Percentiles rank a stretch among this genome's conserved stretches.
These are phyloP conservation scores for California macrophylla DNA, from an alignment of 441 rosid genomes.

Conservation along the genomic window DNA sequence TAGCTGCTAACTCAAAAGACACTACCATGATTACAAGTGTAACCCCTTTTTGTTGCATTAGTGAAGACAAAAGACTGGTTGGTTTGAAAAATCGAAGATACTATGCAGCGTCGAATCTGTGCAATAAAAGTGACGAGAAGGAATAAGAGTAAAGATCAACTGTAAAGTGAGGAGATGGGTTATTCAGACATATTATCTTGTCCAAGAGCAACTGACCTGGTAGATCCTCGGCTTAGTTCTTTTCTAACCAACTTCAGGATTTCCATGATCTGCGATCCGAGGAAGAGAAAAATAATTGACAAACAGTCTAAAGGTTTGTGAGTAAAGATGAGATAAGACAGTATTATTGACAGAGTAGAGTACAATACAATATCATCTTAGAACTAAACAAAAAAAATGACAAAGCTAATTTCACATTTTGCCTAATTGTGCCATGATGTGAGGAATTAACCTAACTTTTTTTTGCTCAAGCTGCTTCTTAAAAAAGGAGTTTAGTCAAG, in stretches of 20 bases:
- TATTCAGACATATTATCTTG: not conserved
- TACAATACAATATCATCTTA: too few species aligned
- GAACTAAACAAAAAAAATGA: not conserved
- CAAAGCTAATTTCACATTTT: not conserved
- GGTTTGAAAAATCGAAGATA: not conserved
- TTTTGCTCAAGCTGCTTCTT: not conserved
- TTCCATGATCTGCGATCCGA: not conserved
- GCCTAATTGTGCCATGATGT: not conserved
- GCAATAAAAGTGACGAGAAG: not conserved
- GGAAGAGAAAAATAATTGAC: not conserved
- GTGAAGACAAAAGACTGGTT: not conserved
- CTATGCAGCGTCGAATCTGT: not conserved
- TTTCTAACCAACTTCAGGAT: not conserved
- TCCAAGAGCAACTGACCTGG: not conserved
- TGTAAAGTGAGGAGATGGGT: not conserved
- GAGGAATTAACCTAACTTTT: not conserved
- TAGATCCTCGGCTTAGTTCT: not conserved
- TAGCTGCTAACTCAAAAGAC: not conserved
- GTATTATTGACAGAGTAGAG: not conserved
- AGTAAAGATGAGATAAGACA: not conserved
- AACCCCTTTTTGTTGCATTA: not conserved
- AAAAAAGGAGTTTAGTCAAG: not conserved
- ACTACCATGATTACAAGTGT: not conserved
- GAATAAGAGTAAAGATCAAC: not conserved
- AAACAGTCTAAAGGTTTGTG: not conserved